A percentile compares a stretch with the other conserved stretches of the same genome.
Conservation (phyloP, 108 stramenopile species). For the Pseudonitzschia pungens region DNA sequence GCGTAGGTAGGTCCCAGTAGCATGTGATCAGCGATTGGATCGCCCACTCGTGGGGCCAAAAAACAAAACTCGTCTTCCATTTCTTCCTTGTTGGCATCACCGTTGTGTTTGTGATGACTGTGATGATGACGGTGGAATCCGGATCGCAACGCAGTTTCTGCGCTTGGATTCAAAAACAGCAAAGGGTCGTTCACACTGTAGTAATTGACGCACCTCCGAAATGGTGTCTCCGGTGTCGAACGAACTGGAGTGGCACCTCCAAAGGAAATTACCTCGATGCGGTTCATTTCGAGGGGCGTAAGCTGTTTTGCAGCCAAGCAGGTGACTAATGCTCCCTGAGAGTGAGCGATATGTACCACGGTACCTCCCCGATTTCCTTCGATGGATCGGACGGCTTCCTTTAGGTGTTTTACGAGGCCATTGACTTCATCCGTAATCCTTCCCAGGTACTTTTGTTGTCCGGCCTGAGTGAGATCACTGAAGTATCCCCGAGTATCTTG, state of each 20-base stretch:
- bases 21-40: conserved; percentile 80
- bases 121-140: conserved; percentile 40
- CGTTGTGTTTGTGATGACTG: not conserved
- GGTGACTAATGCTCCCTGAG: conserved; percentile 86
- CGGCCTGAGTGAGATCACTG: conserved; percentile 79
- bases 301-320: conserved; percentile 71
- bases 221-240: conserved; percentile 65
- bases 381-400: conserved; percentile 54
- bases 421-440: conserved; percentile 82
- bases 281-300: conserved; percentile 61
- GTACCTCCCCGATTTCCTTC: conserved; percentile 51
- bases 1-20: conserved; percentile 79
- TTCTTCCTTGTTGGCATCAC: not conserved
- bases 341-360: conserved; percentile 88
- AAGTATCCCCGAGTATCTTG: conserved; percentile 75
- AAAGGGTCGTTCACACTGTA: conserved; percentile 89
- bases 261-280: conserved; percentile 80
- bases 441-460: conserved; percentile 69
- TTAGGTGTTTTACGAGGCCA: conserved; percentile 61
- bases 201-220: conserved; percentile 83
- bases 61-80: conserved; percentile 60
- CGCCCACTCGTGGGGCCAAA: conserved; percentile 57
- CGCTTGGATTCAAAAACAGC: conserved; percentile 71
- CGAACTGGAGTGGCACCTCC: conserved; percentile 73
- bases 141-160: conserved; percentile 66